Percentiles rank a stretch among this genome's conserved stretches.
Evolutionary conservation across 2,329 filamentous ascomycete species (phyloP).

Genomic region (Cordyceps cateniannulata): DNA sequence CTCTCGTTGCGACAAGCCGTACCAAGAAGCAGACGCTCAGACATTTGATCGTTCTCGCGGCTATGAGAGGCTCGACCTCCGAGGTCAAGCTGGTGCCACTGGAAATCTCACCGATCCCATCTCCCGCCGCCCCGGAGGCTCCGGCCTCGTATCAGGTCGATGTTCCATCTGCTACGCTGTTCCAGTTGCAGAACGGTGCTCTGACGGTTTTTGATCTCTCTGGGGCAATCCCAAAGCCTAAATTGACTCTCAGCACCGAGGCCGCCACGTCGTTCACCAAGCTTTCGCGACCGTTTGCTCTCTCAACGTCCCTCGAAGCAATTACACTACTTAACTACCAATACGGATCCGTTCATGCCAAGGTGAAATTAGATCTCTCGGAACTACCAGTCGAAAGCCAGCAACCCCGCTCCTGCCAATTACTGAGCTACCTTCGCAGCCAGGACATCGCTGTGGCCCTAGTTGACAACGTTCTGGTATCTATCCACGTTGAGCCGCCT

Average conservation of each 20-base stretch:
- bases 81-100: constrained; percentile 30
- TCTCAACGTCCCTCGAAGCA: constrained; percentile 51
- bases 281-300: constrained; percentile 58
- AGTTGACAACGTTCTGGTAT: constrained; percentile 56
- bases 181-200: constrained; percentile 48
- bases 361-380: constrained; percentile 37
- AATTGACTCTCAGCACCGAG: constrained; percentile 45
- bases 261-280: constrained; percentile 57
- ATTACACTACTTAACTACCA: constrained; percentile 64
- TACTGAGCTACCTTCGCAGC: constrained; percentile 59
- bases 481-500: constrained; percentile 61
- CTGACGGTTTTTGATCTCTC: constrained; percentile 60
- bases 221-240: constrained; percentile 53
- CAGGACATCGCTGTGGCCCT: constrained; percentile 61
- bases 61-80: constrained; percentile 20
- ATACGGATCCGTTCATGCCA: constrained; percentile 55
- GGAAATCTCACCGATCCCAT: constrained; percentile 32
- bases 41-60: constrained; percentile 29
- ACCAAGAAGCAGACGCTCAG: constrained; percentile 24
- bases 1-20: constrained; percentile 40
- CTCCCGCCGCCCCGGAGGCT: constrained; percentile 16
- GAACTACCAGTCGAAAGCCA: constrained; percentile 31
- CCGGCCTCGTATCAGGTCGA: constrained; percentile 48
- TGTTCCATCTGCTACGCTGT: constrained; percentile 54
- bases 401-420: constrained; percentile 31